Conservation (phyloP, 768 basidiomycete genomes). For the Leucosporidium creatinivorum region DNA sequence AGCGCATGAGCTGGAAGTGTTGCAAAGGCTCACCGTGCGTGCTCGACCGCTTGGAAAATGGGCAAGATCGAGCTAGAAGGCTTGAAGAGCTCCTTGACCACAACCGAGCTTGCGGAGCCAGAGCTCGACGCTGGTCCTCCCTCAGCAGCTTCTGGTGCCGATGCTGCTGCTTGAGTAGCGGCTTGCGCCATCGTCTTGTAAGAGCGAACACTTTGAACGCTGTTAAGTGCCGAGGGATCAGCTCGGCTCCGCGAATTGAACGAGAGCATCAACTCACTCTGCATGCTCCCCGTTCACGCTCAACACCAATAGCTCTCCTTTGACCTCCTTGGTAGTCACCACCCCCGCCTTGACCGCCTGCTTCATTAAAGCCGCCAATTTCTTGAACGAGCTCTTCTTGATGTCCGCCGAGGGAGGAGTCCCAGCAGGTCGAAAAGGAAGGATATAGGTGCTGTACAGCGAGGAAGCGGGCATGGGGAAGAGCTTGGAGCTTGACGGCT, state of each 20-base stretch:
- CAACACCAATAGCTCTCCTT: slow-evolving; percentile 22
- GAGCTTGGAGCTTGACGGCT: not conserved
- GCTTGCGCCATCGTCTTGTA: slow-evolving; percentile 13
- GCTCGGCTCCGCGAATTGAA: not conserved
- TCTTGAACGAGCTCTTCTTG: slow-evolving; percentile 24
- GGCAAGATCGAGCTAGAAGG: not conserved
- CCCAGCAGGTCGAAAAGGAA: slow-evolving; percentile 21
- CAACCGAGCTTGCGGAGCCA: not conserved
- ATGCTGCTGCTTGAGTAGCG: not conserved
- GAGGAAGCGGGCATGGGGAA: slow-evolving; percentile 28
- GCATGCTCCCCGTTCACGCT: slow-evolving; percentile 11
- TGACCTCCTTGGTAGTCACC: slow-evolving; percentile 19
- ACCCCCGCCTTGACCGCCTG: not conserved
- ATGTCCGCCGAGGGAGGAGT: slow-evolving; percentile 5
- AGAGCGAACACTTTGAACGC: not conserved
- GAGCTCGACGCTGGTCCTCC: too few species aligned
- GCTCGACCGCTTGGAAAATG: not conserved
- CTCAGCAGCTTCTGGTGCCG: not conserved
- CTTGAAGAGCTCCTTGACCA: slow-evolving; percentile 22
- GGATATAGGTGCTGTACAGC: slow-evolving; percentile 20
- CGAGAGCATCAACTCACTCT: not conserved
- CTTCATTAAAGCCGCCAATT: slow-evolving; percentile 22
- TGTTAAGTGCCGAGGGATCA: not conserved
- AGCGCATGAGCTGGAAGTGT: not conserved
- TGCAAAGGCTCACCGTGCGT: not conserved